Evolutionary conservation across 805 yeast species (phyloP).

Genomic region (Candida wancherniae): DNA sequence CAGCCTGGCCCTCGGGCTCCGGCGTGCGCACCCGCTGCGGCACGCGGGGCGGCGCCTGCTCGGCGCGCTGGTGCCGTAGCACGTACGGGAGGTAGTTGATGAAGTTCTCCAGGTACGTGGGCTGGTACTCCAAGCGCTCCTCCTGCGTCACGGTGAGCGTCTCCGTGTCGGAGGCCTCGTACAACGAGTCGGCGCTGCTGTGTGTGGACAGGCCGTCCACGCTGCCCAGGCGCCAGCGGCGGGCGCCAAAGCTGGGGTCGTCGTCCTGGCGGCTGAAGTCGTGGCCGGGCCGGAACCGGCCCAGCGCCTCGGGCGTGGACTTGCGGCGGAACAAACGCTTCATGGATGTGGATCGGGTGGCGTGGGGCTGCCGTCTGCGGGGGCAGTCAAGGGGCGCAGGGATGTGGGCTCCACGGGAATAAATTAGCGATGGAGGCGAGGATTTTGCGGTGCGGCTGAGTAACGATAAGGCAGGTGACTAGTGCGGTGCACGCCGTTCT

Average conservation of each 20-base stretch:
- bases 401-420: too few species aligned
- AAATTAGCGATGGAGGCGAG: too few species aligned
- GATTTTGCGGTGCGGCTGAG: not conserved
- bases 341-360: too few species aligned
- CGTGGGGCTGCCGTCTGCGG: too few species aligned
- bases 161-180: slow-evolving; percentile 33
- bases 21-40: not conserved
- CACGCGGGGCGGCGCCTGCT: slow-evolving; percentile 1
- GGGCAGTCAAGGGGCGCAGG: too few species aligned
- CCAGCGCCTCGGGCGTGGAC: too few species aligned
- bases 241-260: too few species aligned
- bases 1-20: not conserved
- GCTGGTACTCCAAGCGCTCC: slow-evolving; percentile 32
- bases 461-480: slow-evolving; percentile 1
- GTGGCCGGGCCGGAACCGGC: too few species aligned
- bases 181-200: slow-evolving; percentile 7
- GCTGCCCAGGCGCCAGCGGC: too few species aligned
- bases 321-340: too few species aligned
- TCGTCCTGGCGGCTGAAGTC: too few species aligned
- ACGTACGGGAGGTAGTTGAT: slow-evolving; percentile 35
- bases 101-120: slow-evolving; percentile 33
- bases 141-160: slow-evolving; percentile 24
- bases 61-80: slow-evolving; percentile 26
- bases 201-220: too few species aligned
- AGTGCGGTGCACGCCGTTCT: not conserved